Evolutionary conservation across 1,139 yeast genomes (phyloP), one percentile per base, ranked within the genome.

Genomic region (Blastobotrys apis): DNA sequence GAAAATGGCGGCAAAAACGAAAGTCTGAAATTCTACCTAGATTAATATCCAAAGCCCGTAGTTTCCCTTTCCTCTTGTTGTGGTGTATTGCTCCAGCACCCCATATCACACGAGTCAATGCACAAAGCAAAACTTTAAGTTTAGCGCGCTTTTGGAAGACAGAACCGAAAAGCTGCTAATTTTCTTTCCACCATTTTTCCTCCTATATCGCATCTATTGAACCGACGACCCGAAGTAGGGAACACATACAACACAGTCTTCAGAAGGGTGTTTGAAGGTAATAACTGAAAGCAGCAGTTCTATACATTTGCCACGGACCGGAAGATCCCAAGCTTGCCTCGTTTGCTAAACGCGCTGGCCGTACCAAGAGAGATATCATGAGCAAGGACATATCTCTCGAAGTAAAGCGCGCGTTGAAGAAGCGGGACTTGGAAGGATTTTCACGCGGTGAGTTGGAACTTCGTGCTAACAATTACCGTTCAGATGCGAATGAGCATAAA

Each of bases 381-480:
- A 23, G 10, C 10, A 10, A 10, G 9, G 6, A 23, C 26, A 10
- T 23, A 6, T 23, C 26, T 23, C 6, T 10, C 10, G 26, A 34
- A 9, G 9, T 39, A n/a, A 22, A 32, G 32, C n/a, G 17, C 5
- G 32, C 21, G 9, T 15, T 32, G 22, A 22, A 22, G 16, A 19
- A 19, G 26, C 10, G 37, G 23, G 42, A 23, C 4, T 19, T 39
- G 20, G 23, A 8, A 4, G 32, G 37, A 5, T 39, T 39, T n/a
- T 10, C 32, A 5, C 31, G 3, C 2, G 42, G 42, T 3, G 42
- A 39, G 22, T 19, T 39, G 32, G 32, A 32, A 20, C 22, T 39
- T 3, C 36, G 42, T 16, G 42, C 42, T 3, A 39, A 39, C 32
- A 39, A 39, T 19, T 25, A 23, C 25, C 30, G 42, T n/a, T 31